Evolutionary conservation across 2,329 filamentous ascomycete species (phyloP), one percentile per base, ranked within the genome.

Genomic region (Hymenoscyphus scutula): DNA sequence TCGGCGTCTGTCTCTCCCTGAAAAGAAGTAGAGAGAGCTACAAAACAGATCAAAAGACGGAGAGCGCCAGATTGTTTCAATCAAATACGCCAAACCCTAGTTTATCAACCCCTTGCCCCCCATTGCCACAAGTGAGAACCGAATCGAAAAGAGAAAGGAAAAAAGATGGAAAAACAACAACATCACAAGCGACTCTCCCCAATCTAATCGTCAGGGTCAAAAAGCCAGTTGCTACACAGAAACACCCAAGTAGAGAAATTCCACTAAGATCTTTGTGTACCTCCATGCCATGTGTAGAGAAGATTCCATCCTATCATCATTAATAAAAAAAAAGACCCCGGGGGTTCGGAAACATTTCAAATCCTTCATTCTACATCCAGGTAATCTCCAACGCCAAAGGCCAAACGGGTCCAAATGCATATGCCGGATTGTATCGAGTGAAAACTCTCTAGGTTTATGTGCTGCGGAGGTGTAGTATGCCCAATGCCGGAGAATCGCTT

Each of bases 401-500:
- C 61, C 61, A 55, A 64, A 37, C 63, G 59, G 45, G 53, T 64
- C 59, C 62, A 64, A 67, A 67, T 65, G 65, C 62, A 64, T 56
- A 65, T 65, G 65, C 61, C 62, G 58, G 54, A 59, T 58, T 41
- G 48, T 59, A 56, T 64, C 51, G 45, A 59, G 58, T 56, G 34
- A 53, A 64, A 64, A 53, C 64, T 65, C 60, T 53, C 53, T 58
- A 65, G 55, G 30, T 30, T 55, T 27, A 30, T 45, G 37, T 61
- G 60, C 62, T 32, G 58, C 57, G 32, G 59, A 53, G 53, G 45
- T 62, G 64, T 58, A 59, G 55, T 48, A 65, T 68, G 60, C 59
- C 60, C 48, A 65, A 69, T 71, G 68, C 65, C 62, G 53, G 64
- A 64, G 38, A 68, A 68, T 68, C 70, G 71, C 71, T 70, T 61